Percentiles rank a stretch among this genome's conserved stretches.
Evolutionary conservation across 106 monocot genomes (phyloP).

Genomic region (Apostasia ramifera): DNA sequence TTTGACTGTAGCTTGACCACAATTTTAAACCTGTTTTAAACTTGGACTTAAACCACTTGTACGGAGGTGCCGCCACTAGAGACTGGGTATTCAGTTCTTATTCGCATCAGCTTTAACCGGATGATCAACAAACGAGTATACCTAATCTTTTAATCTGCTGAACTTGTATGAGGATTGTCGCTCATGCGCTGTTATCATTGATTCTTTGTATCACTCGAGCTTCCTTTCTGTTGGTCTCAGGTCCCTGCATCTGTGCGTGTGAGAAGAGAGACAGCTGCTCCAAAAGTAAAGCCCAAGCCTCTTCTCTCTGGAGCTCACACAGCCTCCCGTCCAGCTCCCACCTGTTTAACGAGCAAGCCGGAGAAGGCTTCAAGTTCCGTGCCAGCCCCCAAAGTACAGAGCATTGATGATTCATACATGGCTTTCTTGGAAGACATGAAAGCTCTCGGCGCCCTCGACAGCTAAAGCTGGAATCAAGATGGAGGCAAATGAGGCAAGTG

Average conservation of each 20-base stretch:
- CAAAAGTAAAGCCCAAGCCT: constrained; percentile 62
- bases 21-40: too few species aligned
- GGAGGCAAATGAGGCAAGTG: too few species aligned
- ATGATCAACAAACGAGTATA: too few species aligned
- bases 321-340: constrained; percentile 23
- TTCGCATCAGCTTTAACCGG: too few species aligned
- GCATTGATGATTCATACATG: constrained; percentile 87
- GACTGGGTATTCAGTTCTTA: too few species aligned
- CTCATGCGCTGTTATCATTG: background rate
- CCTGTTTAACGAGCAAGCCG: constrained; percentile 15
- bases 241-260: constrained; percentile 97
- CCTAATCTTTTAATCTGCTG: too few species aligned
- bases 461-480: constrained; percentile 8
- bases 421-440: constrained; percentile 99
- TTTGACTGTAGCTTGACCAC: too few species aligned
- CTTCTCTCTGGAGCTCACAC: constrained; percentile 13
- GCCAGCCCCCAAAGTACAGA: constrained; percentile 46
- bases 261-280: constrained; percentile 70
- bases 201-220: background rate
- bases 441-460: constrained; percentile 81
- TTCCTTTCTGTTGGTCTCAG: constrained; percentile 19
- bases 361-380: constrained; percentile 21
- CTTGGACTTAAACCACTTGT: too few species aligned
- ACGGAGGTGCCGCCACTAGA: too few species aligned
- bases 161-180: too few species aligned